Conservation (phyloP, 106 monocot species). For the Gastrodia elata region DNA sequence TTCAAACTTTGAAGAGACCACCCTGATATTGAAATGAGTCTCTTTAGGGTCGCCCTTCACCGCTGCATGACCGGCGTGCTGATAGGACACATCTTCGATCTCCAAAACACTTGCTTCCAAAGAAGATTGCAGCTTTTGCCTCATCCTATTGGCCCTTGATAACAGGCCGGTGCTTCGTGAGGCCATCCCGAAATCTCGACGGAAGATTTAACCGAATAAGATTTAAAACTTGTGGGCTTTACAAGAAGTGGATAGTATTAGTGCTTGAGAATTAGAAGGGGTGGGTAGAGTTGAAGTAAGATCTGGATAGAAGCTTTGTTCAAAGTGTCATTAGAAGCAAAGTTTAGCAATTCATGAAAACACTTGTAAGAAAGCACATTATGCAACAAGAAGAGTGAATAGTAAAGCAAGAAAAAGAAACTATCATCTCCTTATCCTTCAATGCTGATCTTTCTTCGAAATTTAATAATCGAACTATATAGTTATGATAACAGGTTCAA, state of each 20-base stretch:
- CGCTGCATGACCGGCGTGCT: conserved; percentile 89
- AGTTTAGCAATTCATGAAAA: too few species aligned
- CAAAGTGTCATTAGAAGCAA: too few species aligned
- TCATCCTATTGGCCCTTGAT: conserved; percentile 69
- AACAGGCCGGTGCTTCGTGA: conserved; percentile 42
- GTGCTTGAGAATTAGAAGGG: neutral
- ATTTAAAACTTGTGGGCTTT: neutral
- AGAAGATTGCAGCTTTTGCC: conserved; percentile 63
- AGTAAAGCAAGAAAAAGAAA: too few species aligned
- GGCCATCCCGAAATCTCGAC: conserved; percentile 21
- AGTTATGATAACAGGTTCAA: too few species aligned
- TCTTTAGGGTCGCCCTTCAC: conserved; percentile 46
- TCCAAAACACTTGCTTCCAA: conserved; percentile 67
- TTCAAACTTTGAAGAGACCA: conserved; percentile 68
- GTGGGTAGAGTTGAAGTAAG: neutral
- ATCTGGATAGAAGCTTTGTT: neutral
- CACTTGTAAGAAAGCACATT: neutral
- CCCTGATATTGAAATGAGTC: conserved; percentile 88
- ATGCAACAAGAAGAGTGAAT: neutral
- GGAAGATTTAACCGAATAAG: neutral
- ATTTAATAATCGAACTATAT: too few species aligned
- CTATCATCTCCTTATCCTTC: too few species aligned
- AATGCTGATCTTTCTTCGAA: too few species aligned
- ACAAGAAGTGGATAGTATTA: neutral
- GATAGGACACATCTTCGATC: conserved; percentile 81